phyloP scores from a whole-genome alignment of 805 yeast species.

The Candida broadrunensis region DNA sequence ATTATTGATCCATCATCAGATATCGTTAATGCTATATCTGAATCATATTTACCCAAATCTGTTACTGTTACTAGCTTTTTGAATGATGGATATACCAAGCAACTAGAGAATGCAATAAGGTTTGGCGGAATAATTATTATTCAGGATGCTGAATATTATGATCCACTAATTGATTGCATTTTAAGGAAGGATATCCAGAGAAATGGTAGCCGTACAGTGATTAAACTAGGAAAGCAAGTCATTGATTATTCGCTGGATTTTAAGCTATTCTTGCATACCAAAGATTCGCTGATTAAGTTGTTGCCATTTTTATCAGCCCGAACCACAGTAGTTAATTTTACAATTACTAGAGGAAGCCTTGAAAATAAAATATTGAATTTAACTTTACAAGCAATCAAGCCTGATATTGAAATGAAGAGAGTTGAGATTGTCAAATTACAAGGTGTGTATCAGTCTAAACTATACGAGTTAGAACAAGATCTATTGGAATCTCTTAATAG shows the following conservation, averaged over 20 bases:
- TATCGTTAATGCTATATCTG: conserved; percentile 39
- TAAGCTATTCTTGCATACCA: conserved; percentile 57
- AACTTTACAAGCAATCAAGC: conserved; percentile 52
- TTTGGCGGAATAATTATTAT: conserved; percentile 78
- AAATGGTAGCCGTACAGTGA: conserved; percentile 67
- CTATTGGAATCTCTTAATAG: conserved; percentile 57
- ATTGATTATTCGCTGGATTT: conserved; percentile 69
- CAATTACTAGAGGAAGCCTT: conserved; percentile 66
- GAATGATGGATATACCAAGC: conserved; percentile 62
- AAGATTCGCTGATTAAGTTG: conserved; percentile 47
- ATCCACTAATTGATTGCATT: conserved; percentile 68
- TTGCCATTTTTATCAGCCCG: conserved; percentile 61
- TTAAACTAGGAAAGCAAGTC: conserved; percentile 58
- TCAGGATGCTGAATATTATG: conserved; percentile 76
- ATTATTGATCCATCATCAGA: conserved; percentile 71
- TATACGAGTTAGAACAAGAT: conserved; percentile 55
- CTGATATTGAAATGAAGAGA: conserved; percentile 64
- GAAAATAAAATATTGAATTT: conserved; percentile 60
- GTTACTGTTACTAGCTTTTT: conserved; percentile 65
- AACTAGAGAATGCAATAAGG: conserved; percentile 73
- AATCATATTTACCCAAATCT: conserved; percentile 25
- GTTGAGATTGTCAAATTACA: conserved; percentile 51
- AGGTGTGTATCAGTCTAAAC: conserved; percentile 53
- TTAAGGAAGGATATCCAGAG: conserved; percentile 57
- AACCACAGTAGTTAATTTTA: conserved; percentile 63